These are phyloP conservation scores for Linnemannia schmuckeri DNA, from an alignment of 192 early-diverging fungal species.

Conservation along the genomic window DNA sequence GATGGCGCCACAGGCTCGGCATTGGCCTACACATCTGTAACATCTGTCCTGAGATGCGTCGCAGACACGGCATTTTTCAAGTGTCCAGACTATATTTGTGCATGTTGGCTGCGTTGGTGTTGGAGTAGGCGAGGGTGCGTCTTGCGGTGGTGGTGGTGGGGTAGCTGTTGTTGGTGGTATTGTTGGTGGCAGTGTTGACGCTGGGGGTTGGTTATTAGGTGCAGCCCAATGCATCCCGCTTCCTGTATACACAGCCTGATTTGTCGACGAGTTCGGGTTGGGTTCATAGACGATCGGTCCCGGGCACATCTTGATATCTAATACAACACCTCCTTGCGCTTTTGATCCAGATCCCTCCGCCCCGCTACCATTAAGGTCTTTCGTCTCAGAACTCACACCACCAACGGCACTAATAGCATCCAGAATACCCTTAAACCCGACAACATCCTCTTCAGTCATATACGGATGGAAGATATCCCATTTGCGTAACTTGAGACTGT, in stretches of 20 bases:
- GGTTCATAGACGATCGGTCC: neutral
- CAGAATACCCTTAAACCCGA: conserved; percentile 39
- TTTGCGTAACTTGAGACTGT: conserved; percentile 47
- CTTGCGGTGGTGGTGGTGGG: neutral
- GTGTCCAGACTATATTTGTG: conserved; percentile 46
- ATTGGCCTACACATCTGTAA: conserved; percentile 51
- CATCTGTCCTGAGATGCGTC: conserved; percentile 46
- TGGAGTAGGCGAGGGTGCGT: neutral
- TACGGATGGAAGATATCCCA: conserved; percentile 62
- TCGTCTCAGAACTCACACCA: neutral
- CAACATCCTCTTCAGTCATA: conserved; percentile 60
- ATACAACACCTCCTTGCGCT: neutral
- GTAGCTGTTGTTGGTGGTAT: neutral
- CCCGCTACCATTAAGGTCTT: neutral
- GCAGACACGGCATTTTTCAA: conserved; percentile 55
- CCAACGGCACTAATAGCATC: conserved; percentile 40
- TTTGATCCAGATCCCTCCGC: neutral
- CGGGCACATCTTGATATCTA: conserved; percentile 39
- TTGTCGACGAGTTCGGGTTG: neutral
- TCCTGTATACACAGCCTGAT: neutral
- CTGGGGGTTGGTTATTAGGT: neutral
- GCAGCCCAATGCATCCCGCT: conserved; percentile 43
- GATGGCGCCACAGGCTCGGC: conserved; percentile 27
- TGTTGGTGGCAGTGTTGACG: neutral
- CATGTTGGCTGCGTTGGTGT: conserved; percentile 21